Evolutionary conservation across 208 protist genomes (phyloP), one percentile per base, ranked within the genome.

Genomic region (Acanthamoeba sp.): DNA sequence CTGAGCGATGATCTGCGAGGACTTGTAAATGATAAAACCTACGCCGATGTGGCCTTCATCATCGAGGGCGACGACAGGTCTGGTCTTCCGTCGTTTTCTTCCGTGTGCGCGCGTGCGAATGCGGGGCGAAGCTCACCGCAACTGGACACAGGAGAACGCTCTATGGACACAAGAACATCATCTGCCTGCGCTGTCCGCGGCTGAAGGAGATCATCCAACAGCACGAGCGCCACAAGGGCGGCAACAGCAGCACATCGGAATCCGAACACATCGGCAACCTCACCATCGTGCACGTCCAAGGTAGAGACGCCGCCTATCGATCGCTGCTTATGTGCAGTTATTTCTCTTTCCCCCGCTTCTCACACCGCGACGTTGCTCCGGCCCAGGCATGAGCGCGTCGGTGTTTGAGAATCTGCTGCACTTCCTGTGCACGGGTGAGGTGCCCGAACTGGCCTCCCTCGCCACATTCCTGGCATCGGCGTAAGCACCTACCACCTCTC

Each of bases 1-100:
- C 52, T 91, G 55, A 71, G 84, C 84, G 48, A 71, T 1, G 57
- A 91, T 69, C 45, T 91, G 84, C 57, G 48, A 1, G 57, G 29
- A 50, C 84, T 91, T 62, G 48, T 91, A 71, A 91, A 91, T 71
- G 57, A 91, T 18, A 71, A 91, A 69, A 69, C 84, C 84, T 91
- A 91, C 84, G 57, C 55, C 55, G 84, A 91, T 42, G 84, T 69
- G 10, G 57, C 57, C 52, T 91, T 91, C 57, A 62, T 91, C 55
- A 45, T 91, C 34, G 55, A 62, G 32, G 84, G 57, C 55, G 84
- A 91, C 1, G 84, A 69, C 22, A 85, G 76, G 76, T 85, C 29
- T 18, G n/a, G n/a, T 29, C 59, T 24, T 22, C 59, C 59, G 24
- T 66, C 20, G 59, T 66, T 4, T 32, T 6, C 59, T 66, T 29